Percentiles rank a stretch among this genome's conserved stretches.
Evolutionary conservation across 768 basidiomycete genomes (phyloP).

Genomic region (Termitomyces sp.): DNA sequence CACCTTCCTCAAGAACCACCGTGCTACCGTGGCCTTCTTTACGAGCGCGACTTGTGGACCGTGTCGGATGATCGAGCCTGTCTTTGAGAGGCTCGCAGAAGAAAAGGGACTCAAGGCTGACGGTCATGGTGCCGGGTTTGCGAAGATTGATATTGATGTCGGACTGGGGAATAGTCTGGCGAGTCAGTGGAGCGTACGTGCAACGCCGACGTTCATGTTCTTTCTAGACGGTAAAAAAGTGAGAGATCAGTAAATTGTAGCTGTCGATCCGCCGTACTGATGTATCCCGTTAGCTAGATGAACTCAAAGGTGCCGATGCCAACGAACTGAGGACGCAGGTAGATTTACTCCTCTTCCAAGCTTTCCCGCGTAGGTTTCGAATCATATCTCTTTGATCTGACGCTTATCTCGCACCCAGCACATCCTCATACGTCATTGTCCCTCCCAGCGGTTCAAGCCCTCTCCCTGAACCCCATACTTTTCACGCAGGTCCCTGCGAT

Average conservation of each 20-base stretch:
- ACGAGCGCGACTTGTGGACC: slow-evolving; percentile 72
- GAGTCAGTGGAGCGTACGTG: slow-evolving; percentile 56
- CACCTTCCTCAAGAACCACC: slow-evolving; percentile 55
- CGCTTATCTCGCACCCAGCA: slow-evolving; percentile 33
- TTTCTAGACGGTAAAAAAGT: slow-evolving; percentile 77
- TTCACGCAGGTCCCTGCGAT: slow-evolving; percentile 67
- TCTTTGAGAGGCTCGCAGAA: slow-evolving; percentile 72
- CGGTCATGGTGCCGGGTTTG: slow-evolving; percentile 61
- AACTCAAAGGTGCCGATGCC: slow-evolving; percentile 67
- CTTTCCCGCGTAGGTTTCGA: slow-evolving; percentile 65
- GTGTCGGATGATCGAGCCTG: slow-evolving; percentile 78
- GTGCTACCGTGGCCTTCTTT: slow-evolving; percentile 77
- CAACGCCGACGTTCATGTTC: slow-evolving; percentile 87
- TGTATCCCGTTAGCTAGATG: slow-evolving; percentile 41
- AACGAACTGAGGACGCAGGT: slow-evolving; percentile 68
- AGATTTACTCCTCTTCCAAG: slow-evolving; percentile 67
- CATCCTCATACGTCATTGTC: slow-evolving; percentile 66
- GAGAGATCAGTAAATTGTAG: slow-evolving; percentile 1
- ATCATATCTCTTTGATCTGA: not conserved
- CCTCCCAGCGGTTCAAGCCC: slow-evolving; percentile 52
- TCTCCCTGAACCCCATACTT: slow-evolving; percentile 71
- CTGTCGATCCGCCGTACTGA: not conserved
- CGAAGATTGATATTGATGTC: slow-evolving; percentile 76
- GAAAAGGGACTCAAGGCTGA: slow-evolving; percentile 41
- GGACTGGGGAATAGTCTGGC: slow-evolving; percentile 61